Conservation (phyloP, 1,284 basidiomycete genomes). For the Fomitiporia mediterranea region DNA sequence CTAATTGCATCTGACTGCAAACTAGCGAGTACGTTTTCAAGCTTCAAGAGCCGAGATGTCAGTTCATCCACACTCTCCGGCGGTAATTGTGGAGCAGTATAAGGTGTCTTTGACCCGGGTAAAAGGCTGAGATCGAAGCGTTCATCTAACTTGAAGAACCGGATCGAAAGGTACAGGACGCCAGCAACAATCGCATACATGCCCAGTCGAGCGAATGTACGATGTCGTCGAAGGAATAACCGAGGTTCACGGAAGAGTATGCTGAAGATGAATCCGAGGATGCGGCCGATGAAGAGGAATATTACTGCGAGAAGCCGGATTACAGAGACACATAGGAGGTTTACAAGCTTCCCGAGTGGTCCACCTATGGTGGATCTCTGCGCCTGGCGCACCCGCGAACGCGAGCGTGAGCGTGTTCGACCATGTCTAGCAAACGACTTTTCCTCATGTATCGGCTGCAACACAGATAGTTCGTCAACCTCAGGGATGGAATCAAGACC, state of each 20-base stretch:
- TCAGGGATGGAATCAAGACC: slow-evolving; percentile 57
- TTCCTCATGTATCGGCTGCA: not conserved
- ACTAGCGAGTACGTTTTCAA: slow-evolving; percentile 59
- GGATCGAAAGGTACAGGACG: slow-evolving; percentile 5
- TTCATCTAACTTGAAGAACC: not conserved
- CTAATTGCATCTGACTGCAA: slow-evolving; percentile 52
- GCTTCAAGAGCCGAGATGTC: slow-evolving; percentile 55
- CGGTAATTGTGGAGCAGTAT: slow-evolving; percentile 50
- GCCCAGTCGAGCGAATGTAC: slow-evolving; percentile 29
- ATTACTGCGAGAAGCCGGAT: slow-evolving; percentile 30
- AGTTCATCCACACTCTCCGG: slow-evolving; percentile 68
- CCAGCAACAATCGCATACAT: slow-evolving; percentile 38
- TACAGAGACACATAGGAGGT: slow-evolving; percentile 31
- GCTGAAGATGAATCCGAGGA: slow-evolving; percentile 42
- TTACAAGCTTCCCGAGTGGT: slow-evolving; percentile 41
- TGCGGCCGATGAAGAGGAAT: slow-evolving; percentile 38
- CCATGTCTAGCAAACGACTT: not conserved
- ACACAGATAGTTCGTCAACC: slow-evolving; percentile 32
- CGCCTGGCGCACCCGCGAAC: slow-evolving; percentile 21
- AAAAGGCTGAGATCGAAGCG: not conserved
- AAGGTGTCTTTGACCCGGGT: slow-evolving; percentile 15
- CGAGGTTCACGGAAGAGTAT: slow-evolving; percentile 43
- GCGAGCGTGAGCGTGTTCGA: slow-evolving; percentile 17
- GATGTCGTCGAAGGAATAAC: slow-evolving; percentile 29
- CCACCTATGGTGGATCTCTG: slow-evolving; percentile 42